A percentile compares a stretch with the other conserved stretches of the same genome.
Evolutionary conservation across 2,329 filamentous ascomycete genomes (phyloP).

Genomic region (Aspergillus novofumigatus): DNA sequence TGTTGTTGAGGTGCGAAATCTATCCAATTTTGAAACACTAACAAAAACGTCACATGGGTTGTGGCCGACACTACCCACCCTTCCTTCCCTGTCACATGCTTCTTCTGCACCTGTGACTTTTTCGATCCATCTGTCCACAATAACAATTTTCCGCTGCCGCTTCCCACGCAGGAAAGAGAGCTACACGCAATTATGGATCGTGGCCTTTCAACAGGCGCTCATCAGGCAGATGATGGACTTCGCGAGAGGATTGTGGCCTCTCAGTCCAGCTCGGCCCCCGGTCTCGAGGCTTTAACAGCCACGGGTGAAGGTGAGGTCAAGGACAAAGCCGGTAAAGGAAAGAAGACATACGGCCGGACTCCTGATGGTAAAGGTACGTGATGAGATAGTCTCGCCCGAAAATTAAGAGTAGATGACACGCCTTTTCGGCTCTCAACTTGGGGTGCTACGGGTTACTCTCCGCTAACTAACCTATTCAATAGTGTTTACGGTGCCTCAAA

Average conservation of each 20-base stretch:
- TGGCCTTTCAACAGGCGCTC: constrained; percentile 35
- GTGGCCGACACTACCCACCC: constrained; percentile 10
- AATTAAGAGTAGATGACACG: not conserved
- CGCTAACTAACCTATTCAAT: constrained; percentile 15
- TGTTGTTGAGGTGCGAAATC: not conserved
- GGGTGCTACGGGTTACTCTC: not conserved
- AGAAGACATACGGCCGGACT: constrained; percentile 86
- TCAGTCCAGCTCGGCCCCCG: constrained; percentile 42
- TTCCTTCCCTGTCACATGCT: constrained; percentile 17
- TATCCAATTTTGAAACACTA: not conserved
- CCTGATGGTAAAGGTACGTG: constrained; percentile 81
- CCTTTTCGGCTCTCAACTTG: not conserved
- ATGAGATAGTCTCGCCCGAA: constrained; percentile 14
- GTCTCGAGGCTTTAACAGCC: constrained; percentile 41
- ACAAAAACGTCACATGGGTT: constrained; percentile 3
- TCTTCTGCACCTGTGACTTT: constrained; percentile 1
- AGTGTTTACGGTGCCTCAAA: constrained; percentile 95
- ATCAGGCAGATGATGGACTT: constrained; percentile 38
- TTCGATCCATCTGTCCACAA: constrained; percentile 9
- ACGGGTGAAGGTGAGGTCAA: constrained; percentile 39
- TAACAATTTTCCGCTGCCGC: constrained; percentile 20
- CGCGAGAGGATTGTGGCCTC: constrained; percentile 44
- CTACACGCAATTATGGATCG: constrained; percentile 30
- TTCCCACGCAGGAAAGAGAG: not conserved
- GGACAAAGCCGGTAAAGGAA: constrained; percentile 50